A percentile compares a stretch with the other conserved stretches of the same genome.
Conservation (phyloP, 768 basidiomycete genomes). For the Amanita rubescens region DNA sequence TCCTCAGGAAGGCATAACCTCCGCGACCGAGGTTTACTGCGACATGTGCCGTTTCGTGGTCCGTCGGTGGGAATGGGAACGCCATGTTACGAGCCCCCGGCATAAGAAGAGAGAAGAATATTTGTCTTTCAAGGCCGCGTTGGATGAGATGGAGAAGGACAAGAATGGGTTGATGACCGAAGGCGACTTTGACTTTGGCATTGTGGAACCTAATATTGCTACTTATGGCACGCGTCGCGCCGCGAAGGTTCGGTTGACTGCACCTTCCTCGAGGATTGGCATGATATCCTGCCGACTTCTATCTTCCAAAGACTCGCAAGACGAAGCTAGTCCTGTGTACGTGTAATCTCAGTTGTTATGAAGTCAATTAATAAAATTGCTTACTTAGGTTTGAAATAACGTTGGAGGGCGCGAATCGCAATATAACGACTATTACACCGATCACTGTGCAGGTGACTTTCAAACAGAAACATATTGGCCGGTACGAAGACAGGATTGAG, state of each 20-base stretch:
- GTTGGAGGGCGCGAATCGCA: constrained; percentile 6
- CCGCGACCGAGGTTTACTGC: constrained; percentile 13
- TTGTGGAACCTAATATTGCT: constrained; percentile 29
- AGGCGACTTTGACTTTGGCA: constrained; percentile 42
- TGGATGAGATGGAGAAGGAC: constrained; percentile 49
- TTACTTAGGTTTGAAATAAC: constrained; percentile 1
- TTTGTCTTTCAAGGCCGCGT: constrained; percentile 29
- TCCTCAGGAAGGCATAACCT: constrained; percentile 14
- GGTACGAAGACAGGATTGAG: constrained; percentile 48
- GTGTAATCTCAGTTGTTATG: neutral
- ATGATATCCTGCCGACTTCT: constrained; percentile 1
- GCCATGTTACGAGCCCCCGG: constrained; percentile 20
- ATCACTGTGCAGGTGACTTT: constrained; percentile 25
- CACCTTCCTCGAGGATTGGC: constrained; percentile 13
- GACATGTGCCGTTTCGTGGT: constrained; percentile 23
- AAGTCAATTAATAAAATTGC: neutral
- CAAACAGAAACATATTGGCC: constrained; percentile 31
- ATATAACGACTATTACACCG: constrained; percentile 4
- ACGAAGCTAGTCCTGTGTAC: neutral
- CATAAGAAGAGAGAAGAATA: constrained; percentile 34
- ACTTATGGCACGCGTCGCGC: constrained; percentile 19
- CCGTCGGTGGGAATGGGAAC: constrained; percentile 21
- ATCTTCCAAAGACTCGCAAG: constrained; percentile 1
- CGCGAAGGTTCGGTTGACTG: constrained; percentile 16
- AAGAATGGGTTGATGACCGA: constrained; percentile 42